Conservation (phyloP, 148 eudicot genomes). For the Chenopodium berlandieri region DNA sequence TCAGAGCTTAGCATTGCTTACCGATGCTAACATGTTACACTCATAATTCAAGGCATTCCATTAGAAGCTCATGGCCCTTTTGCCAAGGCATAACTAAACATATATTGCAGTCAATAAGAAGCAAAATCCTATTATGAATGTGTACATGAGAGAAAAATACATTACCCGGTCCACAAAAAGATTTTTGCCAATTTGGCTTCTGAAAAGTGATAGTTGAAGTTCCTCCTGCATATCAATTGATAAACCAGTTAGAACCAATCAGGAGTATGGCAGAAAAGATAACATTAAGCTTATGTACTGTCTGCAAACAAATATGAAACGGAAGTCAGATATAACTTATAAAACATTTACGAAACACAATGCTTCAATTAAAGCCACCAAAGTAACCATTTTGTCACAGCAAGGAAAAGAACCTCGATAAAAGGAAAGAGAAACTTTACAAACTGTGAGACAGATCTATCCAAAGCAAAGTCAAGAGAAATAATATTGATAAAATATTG, state of each 20-base stretch:
- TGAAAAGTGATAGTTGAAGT: conserved; percentile 72
- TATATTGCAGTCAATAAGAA: background rate
- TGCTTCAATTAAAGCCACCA: background rate
- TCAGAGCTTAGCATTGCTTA: background rate
- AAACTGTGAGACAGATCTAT: background rate
- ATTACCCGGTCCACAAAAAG: conserved; percentile 83
- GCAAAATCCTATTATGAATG: background rate
- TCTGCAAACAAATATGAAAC: background rate
- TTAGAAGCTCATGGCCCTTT: background rate
- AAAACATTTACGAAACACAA: too few relatives aligned
- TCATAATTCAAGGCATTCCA: background rate
- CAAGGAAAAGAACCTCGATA: background rate
- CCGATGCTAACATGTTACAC: background rate
- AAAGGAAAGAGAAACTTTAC: background rate
- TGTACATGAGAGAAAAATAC: background rate
- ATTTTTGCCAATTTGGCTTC: conserved; percentile 56
- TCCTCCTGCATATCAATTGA: conserved; percentile 58
- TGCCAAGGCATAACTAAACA: background rate
- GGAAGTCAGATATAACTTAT: background rate
- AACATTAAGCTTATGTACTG: background rate
- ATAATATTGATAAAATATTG: too few relatives aligned
- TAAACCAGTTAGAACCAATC: background rate
- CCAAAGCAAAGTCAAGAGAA: background rate
- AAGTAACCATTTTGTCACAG: background rate
- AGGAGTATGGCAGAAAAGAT: background rate